Evolutionary conservation across 179 eudicot species (phyloP).

Genomic region (Beta macrorhiza): DNA sequence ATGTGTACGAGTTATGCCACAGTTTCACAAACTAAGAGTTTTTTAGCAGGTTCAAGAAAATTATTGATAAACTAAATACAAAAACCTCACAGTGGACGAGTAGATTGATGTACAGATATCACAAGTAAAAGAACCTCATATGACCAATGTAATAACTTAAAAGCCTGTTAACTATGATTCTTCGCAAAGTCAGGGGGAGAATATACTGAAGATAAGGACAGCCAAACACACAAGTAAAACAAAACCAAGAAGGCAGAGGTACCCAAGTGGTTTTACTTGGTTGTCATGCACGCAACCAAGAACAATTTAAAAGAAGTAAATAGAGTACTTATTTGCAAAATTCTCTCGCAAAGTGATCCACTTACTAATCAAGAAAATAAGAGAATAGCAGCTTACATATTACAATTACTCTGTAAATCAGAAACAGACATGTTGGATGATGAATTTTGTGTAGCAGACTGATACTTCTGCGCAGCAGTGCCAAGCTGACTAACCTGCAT

Average conservation of each 20-base stretch:
- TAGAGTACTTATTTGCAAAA: neutral
- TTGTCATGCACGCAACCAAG: neutral
- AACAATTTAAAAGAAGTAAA: neutral
- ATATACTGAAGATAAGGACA: neutral
- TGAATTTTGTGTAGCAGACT: constrained; percentile 77
- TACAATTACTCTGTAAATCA: constrained; percentile 88
- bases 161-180: neutral
- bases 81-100: neutral
- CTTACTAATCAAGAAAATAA: constrained; percentile 8
- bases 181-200: neutral
- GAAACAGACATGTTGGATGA: constrained; percentile 64
- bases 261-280: neutral
- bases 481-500: constrained; percentile 88
- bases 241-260: neutral
- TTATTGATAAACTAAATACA: neutral
- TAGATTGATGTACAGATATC: no score
- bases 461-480: constrained; percentile 83
- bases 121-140: neutral
- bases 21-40: neutral
- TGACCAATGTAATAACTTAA: neutral
- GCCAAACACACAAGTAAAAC: neutral
- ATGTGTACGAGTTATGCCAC: neutral
- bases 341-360: neutral
- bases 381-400: constrained; percentile 54
- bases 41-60: neutral